Percentiles rank a stretch among this genome's conserved stretches.
These are phyloP conservation scores for Boletus bicolor DNA, from an alignment of 768 basidiomycete species.

Conservation along the genomic window DNA sequence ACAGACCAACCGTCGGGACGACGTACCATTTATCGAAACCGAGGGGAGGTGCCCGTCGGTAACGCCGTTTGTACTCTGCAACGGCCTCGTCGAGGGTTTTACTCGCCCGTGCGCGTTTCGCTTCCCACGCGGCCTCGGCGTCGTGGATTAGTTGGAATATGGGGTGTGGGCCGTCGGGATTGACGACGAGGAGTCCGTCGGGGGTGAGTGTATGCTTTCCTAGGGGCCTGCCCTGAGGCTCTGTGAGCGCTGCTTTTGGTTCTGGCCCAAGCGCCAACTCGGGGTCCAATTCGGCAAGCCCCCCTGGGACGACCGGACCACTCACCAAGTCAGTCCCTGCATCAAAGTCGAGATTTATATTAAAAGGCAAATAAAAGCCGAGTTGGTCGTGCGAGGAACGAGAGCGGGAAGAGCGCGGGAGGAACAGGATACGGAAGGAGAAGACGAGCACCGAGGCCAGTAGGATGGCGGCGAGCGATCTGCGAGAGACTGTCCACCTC, in stretches of 20 bases:
- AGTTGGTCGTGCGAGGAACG: neutral
- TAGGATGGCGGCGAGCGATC: neutral
- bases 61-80: constrained; percentile 36
- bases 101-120: constrained; percentile 34
- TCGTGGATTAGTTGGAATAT: constrained; percentile 41
- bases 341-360: neutral
- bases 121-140: constrained; percentile 37
- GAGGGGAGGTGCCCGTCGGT: constrained; percentile 35
- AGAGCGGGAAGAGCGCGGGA: neutral
- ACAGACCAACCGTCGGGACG: neutral
- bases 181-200: constrained; percentile 34
- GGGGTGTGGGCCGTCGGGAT: constrained; percentile 39
- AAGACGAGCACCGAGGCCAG: neutral
- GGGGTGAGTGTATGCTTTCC: constrained; percentile 22
- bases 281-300: neutral
- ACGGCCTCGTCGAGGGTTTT: constrained; percentile 37
- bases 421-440: neutral
- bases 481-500: neutral
- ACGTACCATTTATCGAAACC: constrained; percentile 44
- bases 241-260: neutral
- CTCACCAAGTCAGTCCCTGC: neutral
- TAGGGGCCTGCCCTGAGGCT: neutral
- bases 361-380: neutral
- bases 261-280: neutral
- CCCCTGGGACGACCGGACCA: neutral